Percentiles rank a stretch among this genome's conserved stretches.
Evolutionary conservation across 1,139 yeast genomes (phyloP).

Genomic region (Debaryomyces sp.): DNA sequence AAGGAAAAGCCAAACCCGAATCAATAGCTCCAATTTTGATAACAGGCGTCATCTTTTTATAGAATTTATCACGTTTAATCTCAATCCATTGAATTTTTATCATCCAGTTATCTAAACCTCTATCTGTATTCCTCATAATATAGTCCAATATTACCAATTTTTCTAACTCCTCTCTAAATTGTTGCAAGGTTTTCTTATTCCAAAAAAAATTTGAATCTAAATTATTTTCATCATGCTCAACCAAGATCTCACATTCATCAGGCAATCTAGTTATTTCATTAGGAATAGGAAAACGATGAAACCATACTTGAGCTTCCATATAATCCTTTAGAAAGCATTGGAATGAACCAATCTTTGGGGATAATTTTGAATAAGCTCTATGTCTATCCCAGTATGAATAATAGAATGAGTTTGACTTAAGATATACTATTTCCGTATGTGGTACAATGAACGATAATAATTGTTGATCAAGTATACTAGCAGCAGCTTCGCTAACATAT

Average conservation of each 20-base stretch:
- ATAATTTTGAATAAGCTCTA: constrained; percentile 27
- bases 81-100: constrained; percentile 54
- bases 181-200: constrained; percentile 52
- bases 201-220: constrained; percentile 44
- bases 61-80: constrained; percentile 11
- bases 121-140: constrained; percentile 73
- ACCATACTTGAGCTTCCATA: constrained; percentile 63
- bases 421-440: constrained; percentile 58
- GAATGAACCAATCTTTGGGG: constrained; percentile 65
- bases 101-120: constrained; percentile 84
- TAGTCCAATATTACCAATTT: constrained; percentile 73
- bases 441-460: constrained; percentile 66
- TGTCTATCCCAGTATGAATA: constrained; percentile 53
- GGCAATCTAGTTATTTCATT: constrained; percentile 22
- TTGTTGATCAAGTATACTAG: constrained; percentile 63
- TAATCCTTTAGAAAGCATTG: constrained; percentile 66
- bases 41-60: constrained; percentile 31
- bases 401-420: constrained; percentile 59
- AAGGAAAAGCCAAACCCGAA: constrained; percentile 75
- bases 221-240: constrained; percentile 18
- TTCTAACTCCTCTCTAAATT: constrained; percentile 65
- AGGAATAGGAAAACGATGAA: constrained; percentile 62
- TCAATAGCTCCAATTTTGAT: constrained; percentile 75
- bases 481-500: constrained; percentile 73
- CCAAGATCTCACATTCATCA: constrained; percentile 20